Base-by-base conservation (phyloP, 2,329 filamentous ascomycete species). In the Hypoxylon sp. region DNA sequence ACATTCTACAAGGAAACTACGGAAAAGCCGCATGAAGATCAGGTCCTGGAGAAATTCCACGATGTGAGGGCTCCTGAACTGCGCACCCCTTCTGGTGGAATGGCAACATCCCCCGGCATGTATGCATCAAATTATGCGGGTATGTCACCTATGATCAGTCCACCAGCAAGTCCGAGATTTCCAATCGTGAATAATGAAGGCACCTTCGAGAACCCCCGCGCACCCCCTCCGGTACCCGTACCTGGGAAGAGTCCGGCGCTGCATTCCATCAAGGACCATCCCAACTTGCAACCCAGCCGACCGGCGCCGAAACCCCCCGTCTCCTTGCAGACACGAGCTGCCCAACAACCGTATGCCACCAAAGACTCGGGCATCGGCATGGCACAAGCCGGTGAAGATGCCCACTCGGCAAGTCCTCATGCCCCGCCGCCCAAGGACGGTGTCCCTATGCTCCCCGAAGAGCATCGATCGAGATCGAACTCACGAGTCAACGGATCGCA, bases 1-100 rank as follows among this genome's bases (percentile, higher is more conserved):
- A 93, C 92, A 66, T 98, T 98, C 80, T 98, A 97, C 85, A 97
- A 98, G 80, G 95, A 97, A 82, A 97, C 94, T 72, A 92, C 93
- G 27, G 93, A 95, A 74, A 86, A 85, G 74, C 90, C 89, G 66
- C 89, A 90, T 69, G 94, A 98, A 78, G 93, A 97, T 77, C 92
- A 93, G 75, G 91, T 96, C 64, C 93, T 96, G 85, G 95, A 98
- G 81, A 99, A 99, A 81, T 98, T 99, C 80, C 94, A 97, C 76
- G 91, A 97, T 82, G 94, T 92, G 59, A 90, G 91, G 76, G 86
- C 90, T 8, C 79, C 82, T 66, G 86, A 88, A 66, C 77, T 82
- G 74, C 84, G 85, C 72, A 79, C 81, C 71, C 77, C 84, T 77
- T 76, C 82, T 76, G 78, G 83, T 77, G 76, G 82, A 71, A 80